These are phyloP conservation scores for Hypoxylon rubiginosum DNA, from an alignment of 2,329 filamentous ascomycete genomes.

Conservation along the genomic window DNA sequence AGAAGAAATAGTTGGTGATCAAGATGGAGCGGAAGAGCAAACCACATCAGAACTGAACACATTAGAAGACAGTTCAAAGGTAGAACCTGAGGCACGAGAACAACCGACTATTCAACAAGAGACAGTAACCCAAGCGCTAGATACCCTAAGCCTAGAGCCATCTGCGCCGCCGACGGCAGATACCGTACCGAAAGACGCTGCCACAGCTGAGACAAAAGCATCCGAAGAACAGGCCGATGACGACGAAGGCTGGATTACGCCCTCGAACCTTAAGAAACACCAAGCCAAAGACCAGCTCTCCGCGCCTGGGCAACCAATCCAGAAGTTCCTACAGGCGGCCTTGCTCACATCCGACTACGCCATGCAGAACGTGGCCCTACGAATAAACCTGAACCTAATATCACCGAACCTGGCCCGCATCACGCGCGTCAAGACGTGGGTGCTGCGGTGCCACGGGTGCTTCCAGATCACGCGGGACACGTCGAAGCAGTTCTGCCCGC, in stretches of 20 bases:
- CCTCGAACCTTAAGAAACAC: constrained; percentile 88
- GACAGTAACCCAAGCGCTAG: constrained; percentile 43
- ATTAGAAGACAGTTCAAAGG: constrained; percentile 9
- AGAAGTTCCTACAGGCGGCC: constrained; percentile 83
- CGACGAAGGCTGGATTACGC: constrained; percentile 91
- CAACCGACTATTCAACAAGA: constrained; percentile 42
- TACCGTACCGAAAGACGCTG: constrained; percentile 25
- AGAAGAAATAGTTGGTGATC: constrained; percentile 14
- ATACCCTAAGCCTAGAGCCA: constrained; percentile 45
- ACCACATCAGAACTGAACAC: constrained; percentile 1
- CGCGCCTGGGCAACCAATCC: constrained; percentile 63
- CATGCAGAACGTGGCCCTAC: constrained; percentile 96
- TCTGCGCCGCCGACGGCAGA: constrained; percentile 38
- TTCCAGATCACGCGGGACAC: constrained; percentile 88
- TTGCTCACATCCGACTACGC: constrained; percentile 95
- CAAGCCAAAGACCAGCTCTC: constrained; percentile 75
- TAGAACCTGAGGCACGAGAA: constrained; percentile 19
- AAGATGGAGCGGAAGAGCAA: constrained; percentile 38
- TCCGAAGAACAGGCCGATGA: constrained; percentile 58
- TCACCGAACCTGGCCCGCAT: constrained; percentile 85
- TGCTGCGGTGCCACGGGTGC: constrained; percentile 93
- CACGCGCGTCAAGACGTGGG: constrained; percentile 86
- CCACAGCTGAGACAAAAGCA: constrained; percentile 22
- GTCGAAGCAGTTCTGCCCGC: constrained; percentile 90
- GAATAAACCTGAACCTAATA: constrained; percentile 93